Conservation (phyloP, 768 basidiomycete genomes). For the Grammothele lineata region DNA sequence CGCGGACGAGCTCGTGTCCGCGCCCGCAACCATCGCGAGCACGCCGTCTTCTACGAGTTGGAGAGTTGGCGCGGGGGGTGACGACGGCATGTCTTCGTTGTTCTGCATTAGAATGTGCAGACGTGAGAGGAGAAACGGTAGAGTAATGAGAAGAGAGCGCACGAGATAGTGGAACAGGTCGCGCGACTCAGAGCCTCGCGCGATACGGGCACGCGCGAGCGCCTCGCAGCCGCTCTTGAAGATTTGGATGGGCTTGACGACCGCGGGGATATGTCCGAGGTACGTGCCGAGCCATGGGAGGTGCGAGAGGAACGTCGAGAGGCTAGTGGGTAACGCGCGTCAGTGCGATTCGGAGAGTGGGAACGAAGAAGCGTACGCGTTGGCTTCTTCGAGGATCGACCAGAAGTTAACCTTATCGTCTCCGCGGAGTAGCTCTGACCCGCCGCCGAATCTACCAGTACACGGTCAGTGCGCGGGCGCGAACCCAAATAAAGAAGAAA, state of each 20-base stretch:
- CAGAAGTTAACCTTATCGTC: too few species aligned
- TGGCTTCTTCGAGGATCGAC: too few species aligned
- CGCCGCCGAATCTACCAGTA: too few species aligned
- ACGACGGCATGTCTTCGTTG: not conserved
- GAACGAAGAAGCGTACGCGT: too few species aligned
- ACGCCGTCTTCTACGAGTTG: conserved; percentile 7
- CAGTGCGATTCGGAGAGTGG: too few species aligned
- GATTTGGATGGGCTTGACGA: not conserved
- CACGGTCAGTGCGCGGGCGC: too few species aligned
- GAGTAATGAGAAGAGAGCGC: too few species aligned
- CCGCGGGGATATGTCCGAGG: not conserved
- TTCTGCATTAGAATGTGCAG: too few species aligned
- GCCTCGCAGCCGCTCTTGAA: not conserved
- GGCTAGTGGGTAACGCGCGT: not conserved
- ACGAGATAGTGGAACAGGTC: conserved; percentile 43
- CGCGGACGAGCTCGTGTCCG: conserved; percentile 23
- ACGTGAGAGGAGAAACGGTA: not conserved
- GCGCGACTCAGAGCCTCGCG: conserved; percentile 32
- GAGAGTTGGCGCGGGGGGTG: not conserved
- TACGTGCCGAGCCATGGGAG: not conserved
- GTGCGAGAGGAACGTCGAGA: not conserved
- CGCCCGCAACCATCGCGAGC: conserved; percentile 23
- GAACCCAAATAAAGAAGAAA: too few species aligned
- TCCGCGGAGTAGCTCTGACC: too few species aligned
- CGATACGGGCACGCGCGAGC: not conserved